These are phyloP conservation scores for Sphaerobolus stellatus DNA, from an alignment of 1,284 basidiomycete genomes.

Conservation along the genomic window DNA sequence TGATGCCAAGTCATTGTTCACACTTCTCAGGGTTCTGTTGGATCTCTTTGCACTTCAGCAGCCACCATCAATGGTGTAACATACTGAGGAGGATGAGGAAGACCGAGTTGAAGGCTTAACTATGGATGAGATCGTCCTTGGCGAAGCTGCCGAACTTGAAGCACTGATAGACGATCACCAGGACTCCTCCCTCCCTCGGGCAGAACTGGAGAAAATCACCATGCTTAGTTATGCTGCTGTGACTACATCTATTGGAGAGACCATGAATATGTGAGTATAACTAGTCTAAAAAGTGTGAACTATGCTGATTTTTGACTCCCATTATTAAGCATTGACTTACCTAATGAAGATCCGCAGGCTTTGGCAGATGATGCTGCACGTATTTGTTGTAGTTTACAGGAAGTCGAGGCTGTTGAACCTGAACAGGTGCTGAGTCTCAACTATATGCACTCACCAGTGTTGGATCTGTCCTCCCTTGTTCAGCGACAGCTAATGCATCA, in stretches of 20 bases:
- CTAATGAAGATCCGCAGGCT: background rate
- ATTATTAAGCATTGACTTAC: background rate
- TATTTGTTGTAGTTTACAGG: background rate
- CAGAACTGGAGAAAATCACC: background rate
- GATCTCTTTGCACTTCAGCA: background rate
- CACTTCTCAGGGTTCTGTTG: slow-evolving; percentile 7
- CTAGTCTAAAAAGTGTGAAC: too few relatives aligned
- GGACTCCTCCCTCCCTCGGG: background rate
- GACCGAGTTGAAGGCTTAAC: background rate
- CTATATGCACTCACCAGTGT: background rate
- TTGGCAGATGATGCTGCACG: background rate
- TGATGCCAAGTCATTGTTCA: slow-evolving; percentile 14
- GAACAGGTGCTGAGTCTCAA: background rate
- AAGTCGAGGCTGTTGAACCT: background rate
- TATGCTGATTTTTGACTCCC: background rate
- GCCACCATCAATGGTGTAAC: too few relatives aligned
- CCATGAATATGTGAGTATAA: slow-evolving; percentile 2
- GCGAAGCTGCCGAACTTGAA: slow-evolving; percentile 5
- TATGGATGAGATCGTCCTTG: background rate
- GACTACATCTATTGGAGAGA: background rate
- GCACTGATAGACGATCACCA: slow-evolving; percentile 8
- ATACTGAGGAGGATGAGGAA: background rate
- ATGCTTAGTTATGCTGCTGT: background rate
- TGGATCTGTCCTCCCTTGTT: slow-evolving; percentile 15
- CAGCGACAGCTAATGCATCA: slow-evolving; percentile 15